Evolutionary conservation across 2,329 filamentous ascomycete species (phyloP), one percentile per base, ranked within the genome.

Genomic region (Acrocalymma vagum): DNA sequence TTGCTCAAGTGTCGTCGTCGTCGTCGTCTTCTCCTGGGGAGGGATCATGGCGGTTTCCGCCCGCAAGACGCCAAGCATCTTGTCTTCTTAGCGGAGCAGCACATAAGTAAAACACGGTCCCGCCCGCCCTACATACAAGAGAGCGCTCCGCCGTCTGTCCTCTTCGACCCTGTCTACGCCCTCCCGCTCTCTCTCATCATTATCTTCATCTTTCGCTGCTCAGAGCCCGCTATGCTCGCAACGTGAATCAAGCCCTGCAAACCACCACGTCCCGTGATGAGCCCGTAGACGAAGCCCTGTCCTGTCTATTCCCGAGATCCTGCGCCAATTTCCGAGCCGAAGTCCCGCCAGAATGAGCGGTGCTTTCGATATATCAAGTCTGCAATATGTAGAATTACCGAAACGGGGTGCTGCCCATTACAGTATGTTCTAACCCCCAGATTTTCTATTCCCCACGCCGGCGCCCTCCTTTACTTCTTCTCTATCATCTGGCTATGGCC

Each of bases 21-120:
- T n/a, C n/a, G n/a, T n/a, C n/a, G n/a, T n/a, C n/a, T n/a, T n/a
- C n/a, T n/a, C n/a, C n/a, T n/a, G n/a, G n/a, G n/a, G n/a, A n/a
- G n/a, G n/a, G n/a, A n/a, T n/a, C n/a, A n/a, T n/a, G n/a, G n/a
- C n/a, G n/a, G n/a, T n/a, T n/a, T n/a, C n/a, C n/a, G n/a, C n/a
- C n/a, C n/a, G n/a, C n/a, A n/a, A n/a, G n/a, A n/a, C n/a, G 58
- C 59, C 60, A 63, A 63, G 58, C 48, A 54, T 58, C 58, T 65
- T 63, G 55, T 57, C 49, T 48, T 51, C 51, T 59, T 53, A 53
- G 55, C 51, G 29, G 43, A 45, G 34, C 50, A 52, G 45, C 43
- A 51, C 42, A 50, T 55, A 53, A 55, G 54, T 59, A 58, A 62
- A 58, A 61, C 46, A 48, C 45, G 32, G 39, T 45, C 53, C 57